These are phyloP conservation scores for Ophiostoma quercus DNA, from an alignment of 2,329 filamentous ascomycete species.

Conservation along the genomic window DNA sequence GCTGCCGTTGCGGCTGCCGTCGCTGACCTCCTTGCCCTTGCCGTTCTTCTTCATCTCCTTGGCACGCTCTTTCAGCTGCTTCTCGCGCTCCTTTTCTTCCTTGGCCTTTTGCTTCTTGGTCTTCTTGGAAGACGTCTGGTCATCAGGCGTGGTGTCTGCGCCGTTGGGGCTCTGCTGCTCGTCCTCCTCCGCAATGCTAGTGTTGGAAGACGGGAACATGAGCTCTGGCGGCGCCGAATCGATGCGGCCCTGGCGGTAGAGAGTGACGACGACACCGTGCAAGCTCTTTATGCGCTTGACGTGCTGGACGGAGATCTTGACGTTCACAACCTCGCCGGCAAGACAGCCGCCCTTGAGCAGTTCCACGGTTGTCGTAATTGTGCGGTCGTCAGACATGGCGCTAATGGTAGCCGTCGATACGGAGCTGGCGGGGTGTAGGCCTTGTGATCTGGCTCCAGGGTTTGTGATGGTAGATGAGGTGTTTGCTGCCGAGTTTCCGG, in stretches of 20 bases:
- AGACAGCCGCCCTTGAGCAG: conserved; percentile 77
- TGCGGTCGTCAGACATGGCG: conserved; percentile 58
- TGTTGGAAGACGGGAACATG: conserved; percentile 36
- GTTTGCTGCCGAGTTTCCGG: conserved; percentile 13
- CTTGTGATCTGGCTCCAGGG: neutral
- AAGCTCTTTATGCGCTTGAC: conserved; percentile 85
- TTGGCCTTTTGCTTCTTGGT: conserved; percentile 30
- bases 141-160: neutral
- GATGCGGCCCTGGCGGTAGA: conserved; percentile 86
- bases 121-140: conserved; percentile 5
- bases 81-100: conserved; percentile 21
- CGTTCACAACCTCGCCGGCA: conserved; percentile 74
- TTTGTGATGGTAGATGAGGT: conserved; percentile 20
- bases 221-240: conserved; percentile 62
- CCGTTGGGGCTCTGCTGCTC: neutral
- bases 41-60: conserved; percentile 10
- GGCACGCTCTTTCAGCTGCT: conserved; percentile 17
- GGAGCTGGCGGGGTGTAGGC: neutral
- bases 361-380: conserved; percentile 81
- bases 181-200: conserved; percentile 21
- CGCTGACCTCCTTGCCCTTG: conserved; percentile 13
- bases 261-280: conserved; percentile 84
- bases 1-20: conserved; percentile 8
- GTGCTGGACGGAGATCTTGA: conserved; percentile 79
- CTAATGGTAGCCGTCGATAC: conserved; percentile 30